These are phyloP conservation scores for Trypanosoma vivax DNA, from an alignment of 208 protist species.

Conservation along the genomic window DNA sequence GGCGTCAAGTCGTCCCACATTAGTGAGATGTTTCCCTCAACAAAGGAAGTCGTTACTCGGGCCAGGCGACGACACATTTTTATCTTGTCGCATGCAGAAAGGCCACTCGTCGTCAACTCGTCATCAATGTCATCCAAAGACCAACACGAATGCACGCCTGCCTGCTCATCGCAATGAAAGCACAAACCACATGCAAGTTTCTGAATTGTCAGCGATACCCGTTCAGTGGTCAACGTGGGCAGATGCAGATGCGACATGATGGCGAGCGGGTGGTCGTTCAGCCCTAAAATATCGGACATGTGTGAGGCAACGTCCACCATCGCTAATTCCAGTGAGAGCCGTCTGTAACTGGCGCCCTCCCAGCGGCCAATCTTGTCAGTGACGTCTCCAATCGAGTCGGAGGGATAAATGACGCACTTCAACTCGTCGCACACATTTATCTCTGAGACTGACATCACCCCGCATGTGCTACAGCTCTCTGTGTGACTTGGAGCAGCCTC, in stretches of 20 bases:
- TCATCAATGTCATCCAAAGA: neutral
- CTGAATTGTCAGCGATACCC: slow-evolving; percentile 58
- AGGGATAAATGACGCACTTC: slow-evolving; percentile 59
- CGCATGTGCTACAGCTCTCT: slow-evolving; percentile 46
- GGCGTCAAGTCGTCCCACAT: slow-evolving; percentile 14
- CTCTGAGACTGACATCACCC: slow-evolving; percentile 34
- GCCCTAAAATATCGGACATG: slow-evolving; percentile 47
- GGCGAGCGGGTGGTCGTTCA: slow-evolving; percentile 30
- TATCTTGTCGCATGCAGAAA: slow-evolving; percentile 3
- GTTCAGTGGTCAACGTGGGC: slow-evolving; percentile 17
- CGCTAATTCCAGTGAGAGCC: slow-evolving; percentile 73
- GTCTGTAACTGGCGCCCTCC: slow-evolving; percentile 74
- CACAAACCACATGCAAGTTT: slow-evolving; percentile 47
- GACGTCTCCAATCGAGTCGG: slow-evolving; percentile 69
- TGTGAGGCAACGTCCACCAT: slow-evolving; percentile 56
- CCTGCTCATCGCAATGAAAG: slow-evolving; percentile 22
- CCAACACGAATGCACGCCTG: neutral
- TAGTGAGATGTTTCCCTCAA: slow-evolving; percentile 19
- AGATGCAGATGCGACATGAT: slow-evolving; percentile 51
- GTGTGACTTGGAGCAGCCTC: neutral
- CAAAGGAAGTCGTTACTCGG: slow-evolving; percentile 1
- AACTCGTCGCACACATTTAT: slow-evolving; percentile 59
- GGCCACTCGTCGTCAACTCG: neutral
- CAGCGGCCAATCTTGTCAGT: slow-evolving; percentile 57
- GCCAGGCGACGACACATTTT: slow-evolving; percentile 11